Base-by-base conservation (phyloP, 2,329 filamentous ascomycete genomes). In the Gyromitra esculenta region DNA sequence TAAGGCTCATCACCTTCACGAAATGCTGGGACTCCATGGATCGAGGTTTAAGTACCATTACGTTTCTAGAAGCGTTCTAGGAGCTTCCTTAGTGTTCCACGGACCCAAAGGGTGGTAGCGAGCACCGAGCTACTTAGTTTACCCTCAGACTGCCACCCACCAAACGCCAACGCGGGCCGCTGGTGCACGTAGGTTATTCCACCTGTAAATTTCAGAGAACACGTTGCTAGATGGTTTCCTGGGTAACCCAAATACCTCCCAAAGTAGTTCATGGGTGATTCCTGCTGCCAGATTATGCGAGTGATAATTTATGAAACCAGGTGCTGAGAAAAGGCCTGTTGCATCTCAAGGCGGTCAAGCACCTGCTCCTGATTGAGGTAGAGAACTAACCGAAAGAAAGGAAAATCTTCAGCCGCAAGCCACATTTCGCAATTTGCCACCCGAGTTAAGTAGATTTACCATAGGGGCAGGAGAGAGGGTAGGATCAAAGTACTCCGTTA, bases 291-390 rank as follows among this genome's bases (percentile, higher is more conserved):
- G 35, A 15, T 65, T 21, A 52, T 9, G n/a, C 62, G 62, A 65
- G 62, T 65, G 62, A 65, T 65, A 65, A 50, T 13, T 15, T 15
- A 65, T 65, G 62, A 52, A 15, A 15, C 3, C 11, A 15, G 37
- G 18, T 13, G 59, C 18, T 13, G n/a, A 50, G 7, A 50, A 11
- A 45, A 45, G 11, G 15, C 41, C 15, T 15, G 9, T 45, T 45
- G 5, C 41, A 45, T 45, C 11, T 5, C 25, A 31, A 3, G 25
- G 25, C 4, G 25, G 25, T 31, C 4, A 4, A 31, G 25, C 4
- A 3, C 25, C 25, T 31, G 4, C 25, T 31, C 25, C 25, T 31
- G 25, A 4, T 31, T 31, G 25, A 31, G 25, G 25, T 45, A 45
- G 41, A 45, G 41, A 45, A 15, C 41, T 45, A 45, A 45, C 25